A percentile compares a stretch with the other conserved stretches of the same genome.
phyloP scores from a whole-genome alignment of 805 yeast genomes.

The Isabelozyma heimii region DNA sequence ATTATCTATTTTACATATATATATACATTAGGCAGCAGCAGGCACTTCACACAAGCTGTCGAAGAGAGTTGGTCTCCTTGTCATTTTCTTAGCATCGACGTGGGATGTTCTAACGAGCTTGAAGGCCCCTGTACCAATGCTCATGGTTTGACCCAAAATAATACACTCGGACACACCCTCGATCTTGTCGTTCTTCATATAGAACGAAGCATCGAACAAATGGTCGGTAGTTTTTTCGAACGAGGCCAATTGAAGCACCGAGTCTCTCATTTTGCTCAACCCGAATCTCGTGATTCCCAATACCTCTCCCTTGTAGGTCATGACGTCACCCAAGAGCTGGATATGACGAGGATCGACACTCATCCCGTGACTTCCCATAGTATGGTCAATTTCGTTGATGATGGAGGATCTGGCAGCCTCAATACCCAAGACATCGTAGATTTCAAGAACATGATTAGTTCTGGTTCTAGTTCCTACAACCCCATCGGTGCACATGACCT shows the following conservation, averaged over 20 bases:
- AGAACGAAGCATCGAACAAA: constrained; percentile 96
- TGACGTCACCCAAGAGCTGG: constrained; percentile 94
- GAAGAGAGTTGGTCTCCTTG: constrained; percentile 43
- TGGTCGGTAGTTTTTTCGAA: constrained; percentile 99
- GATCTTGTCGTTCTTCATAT: constrained; percentile 91
- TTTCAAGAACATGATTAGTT: constrained; percentile 92
- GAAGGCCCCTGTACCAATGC: constrained; percentile 96
- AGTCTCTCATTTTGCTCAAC: constrained; percentile 96
- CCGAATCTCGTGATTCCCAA: constrained; percentile 98
- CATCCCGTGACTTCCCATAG: constrained; percentile 99
- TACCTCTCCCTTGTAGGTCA: constrained; percentile 98
- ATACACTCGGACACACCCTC: constrained; percentile 99
- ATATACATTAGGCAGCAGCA: constrained; percentile 10
- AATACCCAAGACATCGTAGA: constrained; percentile 85
- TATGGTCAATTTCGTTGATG: constrained; percentile 90
- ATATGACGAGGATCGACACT: constrained; percentile 99
- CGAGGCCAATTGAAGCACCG: constrained; percentile 93
- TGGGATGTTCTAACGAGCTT: constrained; percentile 67
- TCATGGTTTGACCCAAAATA: constrained; percentile 96
- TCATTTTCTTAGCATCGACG: constrained; percentile 41
- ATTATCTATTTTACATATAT: constrained; percentile 1
- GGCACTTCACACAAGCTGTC: constrained; percentile 34
- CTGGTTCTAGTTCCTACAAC: constrained; percentile 81
- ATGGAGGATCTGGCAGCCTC: constrained; percentile 97
- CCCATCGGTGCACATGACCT: constrained; percentile 98